A percentile compares a stretch with the other conserved stretches of the same genome.
These are phyloP conservation scores for Inga oerstediana DNA, from an alignment of 306 rosid species.

Conservation along the genomic window DNA sequence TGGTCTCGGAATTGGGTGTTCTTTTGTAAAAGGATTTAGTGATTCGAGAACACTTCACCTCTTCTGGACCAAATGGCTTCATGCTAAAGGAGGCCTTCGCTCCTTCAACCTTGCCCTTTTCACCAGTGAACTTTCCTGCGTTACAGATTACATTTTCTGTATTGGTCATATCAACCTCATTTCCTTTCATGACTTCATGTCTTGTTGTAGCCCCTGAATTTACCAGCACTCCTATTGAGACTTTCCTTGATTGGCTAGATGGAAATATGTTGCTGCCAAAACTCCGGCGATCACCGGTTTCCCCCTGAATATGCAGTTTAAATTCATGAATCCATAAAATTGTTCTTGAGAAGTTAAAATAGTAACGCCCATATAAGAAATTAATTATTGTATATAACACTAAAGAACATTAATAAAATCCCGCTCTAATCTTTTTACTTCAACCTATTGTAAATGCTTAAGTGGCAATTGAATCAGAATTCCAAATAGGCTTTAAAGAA, in stretches of 20 bases:
- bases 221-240: constrained; percentile 82
- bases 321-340: constrained; percentile 30
- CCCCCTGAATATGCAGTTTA: constrained; percentile 56
- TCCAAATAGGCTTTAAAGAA: constrained; percentile 1
- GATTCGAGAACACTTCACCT: constrained; percentile 52
- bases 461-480: constrained; percentile 19
- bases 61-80: constrained; percentile 48
- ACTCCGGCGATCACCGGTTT: constrained; percentile 57
- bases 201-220: constrained; percentile 53
- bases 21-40: constrained; percentile 46
- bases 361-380: constrained; percentile 21
- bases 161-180: constrained; percentile 39
- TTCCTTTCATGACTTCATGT: constrained; percentile 48
- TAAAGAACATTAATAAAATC: neutral
- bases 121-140: constrained; percentile 37
- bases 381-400: neutral
- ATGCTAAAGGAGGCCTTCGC: constrained; percentile 39
- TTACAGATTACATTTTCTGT: constrained; percentile 47
- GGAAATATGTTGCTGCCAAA: constrained; percentile 64
- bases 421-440: neutral
- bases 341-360: constrained; percentile 13
- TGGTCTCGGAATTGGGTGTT: constrained; percentile 46
- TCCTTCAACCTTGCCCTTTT: constrained; percentile 45
- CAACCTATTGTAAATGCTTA: neutral
- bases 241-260: constrained; percentile 84